A percentile compares a stretch with the other conserved stretches of the same genome.
Conservation (phyloP, 352 stramenopile species). For the Halophytophthora batemanensis region DNA sequence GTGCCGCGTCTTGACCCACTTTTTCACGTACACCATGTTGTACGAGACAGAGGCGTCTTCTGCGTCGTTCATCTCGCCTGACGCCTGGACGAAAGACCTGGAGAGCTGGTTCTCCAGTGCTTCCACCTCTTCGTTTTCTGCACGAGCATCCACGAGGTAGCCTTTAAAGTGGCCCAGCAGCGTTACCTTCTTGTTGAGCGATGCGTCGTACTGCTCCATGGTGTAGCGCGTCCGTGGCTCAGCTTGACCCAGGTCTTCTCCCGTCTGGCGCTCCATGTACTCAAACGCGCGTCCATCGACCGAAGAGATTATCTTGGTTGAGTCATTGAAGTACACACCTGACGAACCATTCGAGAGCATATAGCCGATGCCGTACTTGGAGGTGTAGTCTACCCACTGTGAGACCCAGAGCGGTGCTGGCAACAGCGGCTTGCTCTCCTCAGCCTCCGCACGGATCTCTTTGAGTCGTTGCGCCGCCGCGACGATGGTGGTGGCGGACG, state of each 20-base stretch:
- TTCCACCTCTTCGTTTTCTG: conserved; percentile 47
- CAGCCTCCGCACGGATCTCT: conserved; percentile 51
- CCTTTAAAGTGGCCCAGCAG: conserved; percentile 97
- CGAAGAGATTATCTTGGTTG: conserved; percentile 96
- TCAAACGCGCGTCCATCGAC: conserved; percentile 87
- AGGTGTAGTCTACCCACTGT: conserved; percentile 98
- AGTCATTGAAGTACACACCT: conserved; percentile 99
- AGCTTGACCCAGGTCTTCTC: conserved; percentile 18
- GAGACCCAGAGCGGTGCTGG: conserved; percentile 91
- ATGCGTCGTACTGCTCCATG: conserved; percentile 72
- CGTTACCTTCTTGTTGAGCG: conserved; percentile 97
- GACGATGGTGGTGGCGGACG: conserved; percentile 55
- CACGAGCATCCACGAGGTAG: conserved; percentile 92
- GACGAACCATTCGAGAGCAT: conserved; percentile 94
- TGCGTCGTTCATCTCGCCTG: conserved; percentile 21
- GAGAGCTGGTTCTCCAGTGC: conserved; percentile 41
- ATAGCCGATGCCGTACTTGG: conserved; percentile 99
- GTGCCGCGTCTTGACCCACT: conserved; percentile 98
- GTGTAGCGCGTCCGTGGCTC: conserved; percentile 40
- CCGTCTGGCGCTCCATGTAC: conserved; percentile 92
- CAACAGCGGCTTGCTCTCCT: conserved; percentile 25
- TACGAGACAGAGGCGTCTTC: conserved; percentile 6
- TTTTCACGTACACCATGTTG: conserved; percentile 94
- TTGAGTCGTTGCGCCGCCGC: conserved; percentile 62
- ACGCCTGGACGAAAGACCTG: conserved; percentile 19